Evolutionary conservation across 2,329 filamentous ascomycete genomes (phyloP).

Genomic region (Lasiodiplodia sp.): DNA sequence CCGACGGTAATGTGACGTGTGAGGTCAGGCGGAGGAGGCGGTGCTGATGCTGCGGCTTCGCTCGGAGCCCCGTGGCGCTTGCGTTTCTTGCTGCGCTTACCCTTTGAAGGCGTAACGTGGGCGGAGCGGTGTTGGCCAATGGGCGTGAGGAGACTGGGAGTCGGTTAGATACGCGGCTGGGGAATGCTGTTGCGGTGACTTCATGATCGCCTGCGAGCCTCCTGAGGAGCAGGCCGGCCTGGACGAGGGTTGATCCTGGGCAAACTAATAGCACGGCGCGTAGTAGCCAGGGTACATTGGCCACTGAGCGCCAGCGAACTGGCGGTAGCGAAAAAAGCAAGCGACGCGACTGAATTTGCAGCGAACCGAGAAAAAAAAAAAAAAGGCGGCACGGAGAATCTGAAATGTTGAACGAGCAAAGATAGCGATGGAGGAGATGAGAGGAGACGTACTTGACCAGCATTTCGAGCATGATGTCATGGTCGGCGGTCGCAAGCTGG

Average conservation of each 20-base stretch:
- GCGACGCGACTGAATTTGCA: not conserved
- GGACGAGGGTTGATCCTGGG: conserved; percentile 10
- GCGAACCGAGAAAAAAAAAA: not conserved
- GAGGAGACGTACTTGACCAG: conserved; percentile 44
- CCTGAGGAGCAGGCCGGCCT: conserved; percentile 19
- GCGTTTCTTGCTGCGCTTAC: conserved; percentile 64
- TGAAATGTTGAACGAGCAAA: not conserved
- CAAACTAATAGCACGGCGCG: conserved; percentile 17
- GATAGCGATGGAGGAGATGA: not conserved
- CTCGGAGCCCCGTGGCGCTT: conserved; percentile 50
- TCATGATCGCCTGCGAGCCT: conserved; percentile 13
- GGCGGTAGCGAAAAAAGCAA: conserved; percentile 17
- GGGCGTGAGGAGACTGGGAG: conserved; percentile 65
- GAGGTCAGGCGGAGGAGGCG: conserved; percentile 58
- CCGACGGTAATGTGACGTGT: conserved; percentile 68
- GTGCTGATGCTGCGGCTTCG: conserved; percentile 31
- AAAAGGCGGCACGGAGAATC: not conserved
- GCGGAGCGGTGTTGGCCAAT: conserved; percentile 67
- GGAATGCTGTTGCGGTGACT: conserved; percentile 27
- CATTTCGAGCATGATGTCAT: conserved; percentile 71
- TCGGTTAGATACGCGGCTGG: conserved; percentile 13
- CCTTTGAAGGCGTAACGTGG: conserved; percentile 65
- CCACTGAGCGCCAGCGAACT: not conserved
- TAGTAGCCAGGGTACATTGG: not conserved
- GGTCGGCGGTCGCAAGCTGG: conserved; percentile 62